These are phyloP conservation scores for Neoboletus subvelutipes DNA, from an alignment of 768 basidiomycete species.

Conservation along the genomic window DNA sequence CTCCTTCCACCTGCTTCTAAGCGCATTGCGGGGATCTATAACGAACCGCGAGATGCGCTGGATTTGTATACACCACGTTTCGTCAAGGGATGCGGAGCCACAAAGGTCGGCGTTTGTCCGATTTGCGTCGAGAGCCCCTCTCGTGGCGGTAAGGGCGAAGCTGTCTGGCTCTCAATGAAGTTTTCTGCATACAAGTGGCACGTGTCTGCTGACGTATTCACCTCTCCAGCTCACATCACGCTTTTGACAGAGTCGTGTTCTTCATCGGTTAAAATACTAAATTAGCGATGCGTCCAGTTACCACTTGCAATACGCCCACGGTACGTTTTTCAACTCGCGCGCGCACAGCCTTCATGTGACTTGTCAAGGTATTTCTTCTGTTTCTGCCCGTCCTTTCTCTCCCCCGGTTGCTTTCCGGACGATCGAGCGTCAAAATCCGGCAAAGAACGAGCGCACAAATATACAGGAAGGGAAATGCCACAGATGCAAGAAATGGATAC, in stretches of 20 bases:
- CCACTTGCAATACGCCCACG: constrained; percentile 81
- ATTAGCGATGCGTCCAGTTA: constrained; percentile 47
- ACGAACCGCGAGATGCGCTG: constrained; percentile 55
- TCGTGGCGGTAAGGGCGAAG: constrained; percentile 64
- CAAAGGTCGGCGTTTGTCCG: constrained; percentile 77
- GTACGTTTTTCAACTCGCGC: constrained; percentile 36
- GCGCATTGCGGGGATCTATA: constrained; percentile 47
- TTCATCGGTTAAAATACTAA: constrained; percentile 4
- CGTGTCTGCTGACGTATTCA: constrained; percentile 21
- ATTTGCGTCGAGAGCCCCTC: constrained; percentile 61
- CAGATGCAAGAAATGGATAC: constrained; percentile 70
- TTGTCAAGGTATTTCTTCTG: constrained; percentile 63
- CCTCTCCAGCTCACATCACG: constrained; percentile 3
- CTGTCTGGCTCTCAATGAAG: constrained; percentile 75
- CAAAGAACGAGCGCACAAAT: constrained; percentile 56
- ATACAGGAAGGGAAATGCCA: constrained; percentile 78
- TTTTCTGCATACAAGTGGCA: constrained; percentile 83
- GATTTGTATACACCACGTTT: constrained; percentile 82
- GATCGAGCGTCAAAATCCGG: constrained; percentile 42
- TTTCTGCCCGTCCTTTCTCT: constrained; percentile 69
- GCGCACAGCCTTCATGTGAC: constrained; percentile 1
- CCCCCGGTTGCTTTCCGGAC: constrained; percentile 67
- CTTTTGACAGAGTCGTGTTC: constrained; percentile 19
- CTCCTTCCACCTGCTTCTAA: constrained; percentile 17
- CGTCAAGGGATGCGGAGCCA: constrained; percentile 63